phyloP scores from a whole-genome alignment of 2,329 filamentous ascomycete genomes.

The Fusarium domesticum region DNA sequence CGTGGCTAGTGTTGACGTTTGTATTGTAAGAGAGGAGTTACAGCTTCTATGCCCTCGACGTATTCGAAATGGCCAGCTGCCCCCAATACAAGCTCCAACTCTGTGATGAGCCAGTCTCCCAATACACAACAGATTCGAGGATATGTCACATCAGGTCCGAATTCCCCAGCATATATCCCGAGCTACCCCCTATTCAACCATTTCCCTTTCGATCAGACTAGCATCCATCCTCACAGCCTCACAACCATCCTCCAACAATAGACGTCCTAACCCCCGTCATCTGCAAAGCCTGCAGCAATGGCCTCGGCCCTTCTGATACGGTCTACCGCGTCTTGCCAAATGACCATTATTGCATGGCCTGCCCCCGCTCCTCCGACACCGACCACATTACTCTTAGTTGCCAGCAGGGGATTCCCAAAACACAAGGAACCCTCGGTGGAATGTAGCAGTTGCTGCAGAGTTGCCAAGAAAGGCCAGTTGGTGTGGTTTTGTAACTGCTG shows the following conservation, averaged over 20 bases:
- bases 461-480: slow-evolving; percentile 12
- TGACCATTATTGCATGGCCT: slow-evolving; percentile 1
- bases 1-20: too few species aligned
- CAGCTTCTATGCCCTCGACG: too few species aligned
- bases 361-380: background rate
- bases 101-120: too few species aligned
- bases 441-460: slow-evolving; percentile 11
- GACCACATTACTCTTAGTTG: background rate
- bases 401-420: slow-evolving; percentile 1
- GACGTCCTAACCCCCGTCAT: slow-evolving; percentile 3
- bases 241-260: background rate
- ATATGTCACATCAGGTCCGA: too few species aligned
- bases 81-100: too few species aligned
- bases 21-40: too few species aligned
- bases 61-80: too few species aligned
- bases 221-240: background rate
- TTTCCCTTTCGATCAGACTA: too few species aligned
- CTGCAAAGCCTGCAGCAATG: slow-evolving; percentile 4
- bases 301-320: slow-evolving; percentile 1
- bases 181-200: too few species aligned
- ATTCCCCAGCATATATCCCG: too few species aligned
- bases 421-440: slow-evolving; percentile 3
- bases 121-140: too few species aligned
- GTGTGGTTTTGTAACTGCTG: slow-evolving; percentile 22
- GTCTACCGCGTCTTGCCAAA: slow-evolving; percentile 1